These are phyloP conservation scores for Ganoderma meredithae DNA, from an alignment of 1,284 basidiomycete species.

Conservation along the genomic window DNA sequence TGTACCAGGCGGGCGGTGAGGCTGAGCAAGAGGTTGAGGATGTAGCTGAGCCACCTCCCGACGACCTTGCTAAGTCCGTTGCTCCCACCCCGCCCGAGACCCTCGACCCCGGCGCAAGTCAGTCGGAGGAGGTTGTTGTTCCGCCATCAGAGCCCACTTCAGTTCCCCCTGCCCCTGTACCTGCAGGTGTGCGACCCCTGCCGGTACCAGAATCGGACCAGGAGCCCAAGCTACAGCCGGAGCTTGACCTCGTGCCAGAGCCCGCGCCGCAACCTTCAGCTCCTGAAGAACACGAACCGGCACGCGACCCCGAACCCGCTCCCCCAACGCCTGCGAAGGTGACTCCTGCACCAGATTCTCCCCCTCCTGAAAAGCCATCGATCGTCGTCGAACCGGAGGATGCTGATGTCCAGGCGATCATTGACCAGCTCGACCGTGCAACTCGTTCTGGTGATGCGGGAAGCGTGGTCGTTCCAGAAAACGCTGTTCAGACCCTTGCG, in stretches of 20 bases:
- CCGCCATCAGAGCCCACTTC: slow-evolving; percentile 18
- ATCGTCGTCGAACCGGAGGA: slow-evolving; percentile 11
- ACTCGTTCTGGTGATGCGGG: slow-evolving; percentile 28
- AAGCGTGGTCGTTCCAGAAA: slow-evolving; percentile 24
- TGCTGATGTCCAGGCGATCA: slow-evolving; percentile 23
- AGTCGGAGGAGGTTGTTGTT: slow-evolving; percentile 10
- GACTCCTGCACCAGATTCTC: background rate
- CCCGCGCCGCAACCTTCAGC: background rate
- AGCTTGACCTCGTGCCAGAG: background rate
- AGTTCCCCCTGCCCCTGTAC: background rate
- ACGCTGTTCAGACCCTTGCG: slow-evolving; percentile 14
- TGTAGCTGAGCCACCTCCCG: background rate
- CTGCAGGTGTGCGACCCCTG: background rate
- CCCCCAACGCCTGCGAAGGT: background rate
- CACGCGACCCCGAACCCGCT: background rate
- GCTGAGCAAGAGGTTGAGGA: background rate
- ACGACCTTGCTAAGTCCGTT: slow-evolving; percentile 5
- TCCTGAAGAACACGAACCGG: background rate
- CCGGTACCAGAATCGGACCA: background rate
- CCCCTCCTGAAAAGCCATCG: background rate
- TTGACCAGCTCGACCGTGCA: slow-evolving; percentile 30
- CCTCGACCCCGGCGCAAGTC: slow-evolving; percentile 14
- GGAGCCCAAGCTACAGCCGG: background rate
- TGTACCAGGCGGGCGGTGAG: slow-evolving; percentile 13
- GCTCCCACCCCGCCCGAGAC: slow-evolving; percentile 8